phyloP scores from a whole-genome alignment of 495 filamentous ascomycete genomes.

The Aspergillus cavernicola region DNA sequence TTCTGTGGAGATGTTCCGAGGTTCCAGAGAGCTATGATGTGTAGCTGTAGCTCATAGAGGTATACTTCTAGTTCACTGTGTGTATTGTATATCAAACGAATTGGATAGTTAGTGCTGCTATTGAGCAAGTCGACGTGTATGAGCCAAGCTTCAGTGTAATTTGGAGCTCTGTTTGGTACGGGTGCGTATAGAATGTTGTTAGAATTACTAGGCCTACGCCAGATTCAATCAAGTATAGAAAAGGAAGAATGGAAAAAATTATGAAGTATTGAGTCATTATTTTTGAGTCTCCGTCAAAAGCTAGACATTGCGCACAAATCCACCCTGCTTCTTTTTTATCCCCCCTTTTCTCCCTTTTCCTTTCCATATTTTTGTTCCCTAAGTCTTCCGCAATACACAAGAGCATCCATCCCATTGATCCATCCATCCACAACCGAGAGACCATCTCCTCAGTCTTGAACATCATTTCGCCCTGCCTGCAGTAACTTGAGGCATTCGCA shows the following conservation, averaged over 20 bases:
- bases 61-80: neutral
- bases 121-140: neutral
- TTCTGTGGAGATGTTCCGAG: constrained; percentile 87
- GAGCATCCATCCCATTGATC: constrained; percentile 19
- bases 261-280: constrained; percentile 9
- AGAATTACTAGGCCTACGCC: neutral
- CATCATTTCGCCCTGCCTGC: constrained; percentile 14
- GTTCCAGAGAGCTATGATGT: constrained; percentile 76
- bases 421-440: constrained; percentile 30
- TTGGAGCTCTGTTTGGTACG: too few species aligned
- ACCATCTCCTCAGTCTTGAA: constrained; percentile 20
- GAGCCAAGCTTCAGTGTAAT: too few species aligned
- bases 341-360: constrained; percentile 1
- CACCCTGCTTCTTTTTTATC: neutral
- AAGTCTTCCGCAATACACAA: constrained; percentile 20
- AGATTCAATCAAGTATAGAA: neutral
- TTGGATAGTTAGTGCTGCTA: neutral
- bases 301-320: constrained; percentile 8
- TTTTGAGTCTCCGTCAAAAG: constrained; percentile 7
- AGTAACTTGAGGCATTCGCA: constrained; percentile 4
- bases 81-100: neutral
- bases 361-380: constrained; percentile 13
- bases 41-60: constrained; percentile 67
- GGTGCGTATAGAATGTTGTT: too few species aligned
- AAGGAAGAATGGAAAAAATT: neutral